Base-by-base conservation (phyloP, 176 grass and related monocot species). In the Ananas comosus region DNA sequence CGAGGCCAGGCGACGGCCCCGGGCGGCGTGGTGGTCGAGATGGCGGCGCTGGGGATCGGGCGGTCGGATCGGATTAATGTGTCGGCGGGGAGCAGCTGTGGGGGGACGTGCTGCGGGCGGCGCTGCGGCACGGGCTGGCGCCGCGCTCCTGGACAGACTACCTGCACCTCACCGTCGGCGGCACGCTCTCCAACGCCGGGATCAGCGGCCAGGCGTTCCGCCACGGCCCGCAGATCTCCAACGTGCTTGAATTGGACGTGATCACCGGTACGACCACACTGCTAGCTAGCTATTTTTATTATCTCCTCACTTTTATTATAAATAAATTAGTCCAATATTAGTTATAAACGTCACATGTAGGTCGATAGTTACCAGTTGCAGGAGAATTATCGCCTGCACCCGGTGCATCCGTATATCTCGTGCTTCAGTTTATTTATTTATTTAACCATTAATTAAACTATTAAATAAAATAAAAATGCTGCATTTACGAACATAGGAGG, bases 161-260 rank as follows among this genome's bases (percentile, higher is more conserved):
- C 70, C 74, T 95, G 12, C 70, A 76, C 5, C 23, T 86, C 63
- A 95, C 87, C 0, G 74, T 96, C 49, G 87, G 82, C 11, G 87
- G 87, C 24, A 96, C 85, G 12, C 85, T 96, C 74, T 96, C 91
- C 47, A 96, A 96, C 64, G 91, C 82, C 2, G 82, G 87, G 22
- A 80, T 91, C 66, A 79, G 91, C 53, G 87, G 91, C n/a, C 82
- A 81, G 69, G 77, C 77, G 16, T 96, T 96, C 75, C 80, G 77
- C 49, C 77, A 91, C 48, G 87, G 87, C 24, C 87, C 91, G 5
- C 87, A 96, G 80, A 85, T 86, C 52, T 72, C 91, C 25, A 90
- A 90, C 68, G 87, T 90, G 14, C 51, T 66, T 2, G 87, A 95
- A 19, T 71, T 95, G 9, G 87, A 95, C 70, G 81, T 95, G 0